Conservation (phyloP, 345 rosid genomes). For the Odontarrhena argentea region DNA sequence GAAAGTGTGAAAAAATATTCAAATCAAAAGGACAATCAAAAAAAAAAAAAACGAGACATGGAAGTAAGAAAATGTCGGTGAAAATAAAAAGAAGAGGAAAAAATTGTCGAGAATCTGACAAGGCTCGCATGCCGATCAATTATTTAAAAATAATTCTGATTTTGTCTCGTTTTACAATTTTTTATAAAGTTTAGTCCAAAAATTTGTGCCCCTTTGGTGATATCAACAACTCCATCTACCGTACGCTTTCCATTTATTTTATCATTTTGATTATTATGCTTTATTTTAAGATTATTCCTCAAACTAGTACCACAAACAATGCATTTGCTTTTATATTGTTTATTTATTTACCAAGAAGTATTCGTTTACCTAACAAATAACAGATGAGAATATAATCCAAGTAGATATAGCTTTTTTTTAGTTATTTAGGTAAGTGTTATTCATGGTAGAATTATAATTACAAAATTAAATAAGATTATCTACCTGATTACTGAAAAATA, state of each 20-base stretch:
- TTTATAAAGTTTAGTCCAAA: constrained; percentile 32
- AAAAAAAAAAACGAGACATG: constrained; percentile 24
- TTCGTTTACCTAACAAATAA: constrained; percentile 35
- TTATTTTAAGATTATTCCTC: not conserved
- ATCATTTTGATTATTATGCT: not conserved
- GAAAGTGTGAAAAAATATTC: not conserved
- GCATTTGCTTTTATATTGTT: not conserved
- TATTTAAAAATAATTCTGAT: constrained; percentile 20
- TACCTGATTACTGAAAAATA: too few species aligned
- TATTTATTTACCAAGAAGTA: not conserved
- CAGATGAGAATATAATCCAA: not conserved
- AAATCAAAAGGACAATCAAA: not conserved
- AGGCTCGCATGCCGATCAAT: constrained; percentile 40
- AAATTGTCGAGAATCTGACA: constrained; percentile 37
- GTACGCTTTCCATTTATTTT: constrained; percentile 19
- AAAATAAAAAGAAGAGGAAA: constrained; percentile 41
- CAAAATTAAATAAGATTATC: too few species aligned
- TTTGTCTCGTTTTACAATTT: constrained; percentile 32
- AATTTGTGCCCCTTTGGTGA: constrained; percentile 24
- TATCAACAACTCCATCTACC: constrained; percentile 37
- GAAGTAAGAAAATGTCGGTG: constrained; percentile 40
- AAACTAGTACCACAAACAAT: not conserved
- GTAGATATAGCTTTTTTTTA: too few species aligned
- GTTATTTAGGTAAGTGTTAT: too few species aligned
- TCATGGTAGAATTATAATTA: too few species aligned